A percentile compares a stretch with the other conserved stretches of the same genome.
Conservation (phyloP, 495 filamentous ascomycete species). For the Penicillium canescens region DNA sequence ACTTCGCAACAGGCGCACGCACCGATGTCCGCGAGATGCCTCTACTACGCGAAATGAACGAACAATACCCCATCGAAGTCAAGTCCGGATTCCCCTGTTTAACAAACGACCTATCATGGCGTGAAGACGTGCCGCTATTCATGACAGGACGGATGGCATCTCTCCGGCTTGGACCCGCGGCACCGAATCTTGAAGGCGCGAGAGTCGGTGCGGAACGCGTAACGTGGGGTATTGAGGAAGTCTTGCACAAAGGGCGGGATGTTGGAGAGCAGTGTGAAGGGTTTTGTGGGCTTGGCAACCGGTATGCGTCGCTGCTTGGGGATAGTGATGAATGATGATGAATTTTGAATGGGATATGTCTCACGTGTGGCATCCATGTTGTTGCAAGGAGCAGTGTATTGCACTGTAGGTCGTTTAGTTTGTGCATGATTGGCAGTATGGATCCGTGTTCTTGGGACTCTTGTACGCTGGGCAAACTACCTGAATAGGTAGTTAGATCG, state of each 20-base stretch:
- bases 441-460: not conserved
- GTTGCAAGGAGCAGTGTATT: not conserved
- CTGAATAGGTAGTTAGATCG: not conserved
- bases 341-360: conserved; percentile 3
- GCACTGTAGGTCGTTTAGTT: not conserved
- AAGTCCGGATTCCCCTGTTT: conserved; percentile 59
- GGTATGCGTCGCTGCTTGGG: conserved; percentile 29
- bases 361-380: conserved; percentile 1
- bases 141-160: conserved; percentile 59
- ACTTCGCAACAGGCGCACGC: conserved; percentile 60
- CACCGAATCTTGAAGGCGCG: conserved; percentile 64
- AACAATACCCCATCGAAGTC: conserved; percentile 52
- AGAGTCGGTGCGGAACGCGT: conserved; percentile 62
- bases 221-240: conserved; percentile 58
- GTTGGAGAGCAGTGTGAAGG: conserved; percentile 27
- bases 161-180: conserved; percentile 59
- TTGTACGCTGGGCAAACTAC: not conserved
- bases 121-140: conserved; percentile 59
- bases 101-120: conserved; percentile 64
- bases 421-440: not conserved
- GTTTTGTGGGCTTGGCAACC: conserved; percentile 36
- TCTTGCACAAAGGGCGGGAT: conserved; percentile 31
- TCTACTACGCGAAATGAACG: conserved; percentile 49
- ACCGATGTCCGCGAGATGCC: conserved; percentile 52
- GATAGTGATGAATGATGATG: conserved; percentile 9